These are phyloP conservation scores for Bacidia gigantensis DNA, from an alignment of 495 filamentous ascomycete genomes.

Conservation along the genomic window DNA sequence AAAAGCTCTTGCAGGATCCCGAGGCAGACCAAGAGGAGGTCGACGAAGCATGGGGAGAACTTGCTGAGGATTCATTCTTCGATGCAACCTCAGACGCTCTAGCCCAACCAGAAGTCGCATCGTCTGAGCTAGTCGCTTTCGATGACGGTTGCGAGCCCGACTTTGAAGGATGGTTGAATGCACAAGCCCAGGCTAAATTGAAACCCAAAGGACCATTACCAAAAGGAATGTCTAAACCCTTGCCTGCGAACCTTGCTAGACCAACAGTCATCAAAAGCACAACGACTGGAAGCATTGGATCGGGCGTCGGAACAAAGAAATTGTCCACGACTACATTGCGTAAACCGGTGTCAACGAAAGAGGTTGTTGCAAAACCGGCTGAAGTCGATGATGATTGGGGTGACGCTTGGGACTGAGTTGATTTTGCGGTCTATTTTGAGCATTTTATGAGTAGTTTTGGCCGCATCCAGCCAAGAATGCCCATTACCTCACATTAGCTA, in stretches of 20 bases:
- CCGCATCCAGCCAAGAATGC: too few species aligned
- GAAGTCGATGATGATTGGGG: conserved; percentile 44
- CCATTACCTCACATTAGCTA: too few species aligned
- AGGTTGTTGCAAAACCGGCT: conserved; percentile 38
- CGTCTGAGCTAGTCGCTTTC: conserved; percentile 32
- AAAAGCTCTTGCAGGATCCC: conserved; percentile 45
- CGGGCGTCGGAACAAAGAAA: conserved; percentile 26
- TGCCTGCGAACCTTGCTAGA: conserved; percentile 11
- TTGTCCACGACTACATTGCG: conserved; percentile 24
- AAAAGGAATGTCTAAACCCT: conserved; percentile 56
- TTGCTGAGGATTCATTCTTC: conserved; percentile 34
- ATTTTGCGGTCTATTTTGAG: too few species aligned
- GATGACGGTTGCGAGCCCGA: conserved; percentile 81
- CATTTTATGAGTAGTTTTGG: too few species aligned
- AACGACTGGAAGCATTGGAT: conserved; percentile 22
- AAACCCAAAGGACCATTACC: conserved; percentile 47
- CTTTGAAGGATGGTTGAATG: conserved; percentile 85
- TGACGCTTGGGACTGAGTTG: conserved; percentile 42
- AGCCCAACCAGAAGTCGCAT: conserved; percentile 20
- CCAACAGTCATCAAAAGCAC: conserved; percentile 20
- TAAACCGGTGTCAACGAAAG: conserved; percentile 27
- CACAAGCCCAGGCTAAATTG: conserved; percentile 61
- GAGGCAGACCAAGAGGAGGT: conserved; percentile 47
- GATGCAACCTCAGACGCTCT: conserved; percentile 29
- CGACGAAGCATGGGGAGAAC: conserved; percentile 32